Conservation (phyloP, 2,329 filamentous ascomycete genomes). For the Lachnellula arida region DNA sequence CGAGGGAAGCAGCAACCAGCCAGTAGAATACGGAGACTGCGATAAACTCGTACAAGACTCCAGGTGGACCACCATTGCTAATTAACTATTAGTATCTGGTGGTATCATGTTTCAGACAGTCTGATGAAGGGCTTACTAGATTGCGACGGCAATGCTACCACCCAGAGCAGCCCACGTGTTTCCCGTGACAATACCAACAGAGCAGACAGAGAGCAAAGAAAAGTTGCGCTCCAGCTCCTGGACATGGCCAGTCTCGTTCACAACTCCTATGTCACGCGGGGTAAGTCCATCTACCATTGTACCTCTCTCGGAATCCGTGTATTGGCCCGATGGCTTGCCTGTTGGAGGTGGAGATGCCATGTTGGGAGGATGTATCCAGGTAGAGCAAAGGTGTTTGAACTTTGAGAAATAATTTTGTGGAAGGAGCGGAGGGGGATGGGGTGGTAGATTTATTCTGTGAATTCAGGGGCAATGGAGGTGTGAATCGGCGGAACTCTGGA, state of each 20-base stretch:
- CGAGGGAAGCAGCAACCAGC: constrained; percentile 45
- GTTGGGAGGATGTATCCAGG: background rate
- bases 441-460: no score
- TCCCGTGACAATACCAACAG: constrained; percentile 41
- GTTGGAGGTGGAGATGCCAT: background rate
- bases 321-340: background rate
- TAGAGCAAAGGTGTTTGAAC: no score
- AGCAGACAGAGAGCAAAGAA: constrained; percentile 41
- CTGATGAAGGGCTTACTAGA: constrained; percentile 14
- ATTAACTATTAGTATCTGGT: no score
- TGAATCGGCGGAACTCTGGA: no score
- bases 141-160: constrained; percentile 38
- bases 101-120: background rate
- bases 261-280: constrained; percentile 7
- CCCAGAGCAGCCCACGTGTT: constrained; percentile 43
- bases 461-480: no score
- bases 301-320: constrained; percentile 11
- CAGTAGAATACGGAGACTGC: constrained; percentile 46
- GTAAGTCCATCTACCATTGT: constrained; percentile 2
- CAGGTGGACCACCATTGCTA: constrained; percentile 57
- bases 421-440: no score
- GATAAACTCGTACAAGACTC: constrained; percentile 59
- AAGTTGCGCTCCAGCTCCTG: constrained; percentile 49
- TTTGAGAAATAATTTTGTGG: no score
- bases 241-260: constrained; percentile 47